Percentiles rank a stretch among this genome's conserved stretches.
Conservation (phyloP, 768 basidiomycete species). For the Mycena epipterygia region DNA sequence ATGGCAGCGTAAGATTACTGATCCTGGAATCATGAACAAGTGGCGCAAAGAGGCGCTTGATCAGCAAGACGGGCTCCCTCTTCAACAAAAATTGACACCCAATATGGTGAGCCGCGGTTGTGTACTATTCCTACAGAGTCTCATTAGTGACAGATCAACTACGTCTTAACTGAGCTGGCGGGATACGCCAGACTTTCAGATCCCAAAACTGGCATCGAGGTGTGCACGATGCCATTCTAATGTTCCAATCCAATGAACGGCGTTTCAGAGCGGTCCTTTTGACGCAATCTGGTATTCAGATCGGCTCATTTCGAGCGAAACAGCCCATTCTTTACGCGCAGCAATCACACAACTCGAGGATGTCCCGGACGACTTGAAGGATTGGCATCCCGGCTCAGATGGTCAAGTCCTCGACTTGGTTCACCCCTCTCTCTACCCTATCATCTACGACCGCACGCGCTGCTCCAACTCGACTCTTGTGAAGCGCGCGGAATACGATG, state of each 20-base stretch:
- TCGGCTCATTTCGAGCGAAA: slow-evolving; percentile 42
- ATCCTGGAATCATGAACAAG: slow-evolving; percentile 28
- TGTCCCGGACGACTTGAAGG: slow-evolving; percentile 50
- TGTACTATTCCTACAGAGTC: background rate
- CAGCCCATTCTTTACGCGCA: slow-evolving; percentile 41
- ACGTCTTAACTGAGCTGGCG: slow-evolving; percentile 36
- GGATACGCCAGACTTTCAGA: slow-evolving; percentile 34
- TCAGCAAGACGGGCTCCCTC: slow-evolving; percentile 5
- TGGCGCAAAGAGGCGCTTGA: slow-evolving; percentile 34
- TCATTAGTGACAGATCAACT: slow-evolving; percentile 30
- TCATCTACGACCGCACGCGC: slow-evolving; percentile 51
- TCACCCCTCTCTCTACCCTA: slow-evolving; percentile 58
- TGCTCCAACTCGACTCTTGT: background rate
- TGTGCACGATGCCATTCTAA: background rate
- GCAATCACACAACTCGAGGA: slow-evolving; percentile 50
- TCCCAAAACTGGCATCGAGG: slow-evolving; percentile 32
- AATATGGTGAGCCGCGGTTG: slow-evolving; percentile 18
- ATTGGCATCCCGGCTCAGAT: slow-evolving; percentile 63
- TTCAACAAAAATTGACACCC: slow-evolving; percentile 11
- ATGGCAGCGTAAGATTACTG: slow-evolving; percentile 31
- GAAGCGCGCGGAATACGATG: background rate
- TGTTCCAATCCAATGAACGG: background rate
- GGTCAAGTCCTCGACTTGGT: slow-evolving; percentile 60
- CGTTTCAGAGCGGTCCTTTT: slow-evolving; percentile 34
- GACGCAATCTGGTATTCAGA: slow-evolving; percentile 47